These are phyloP conservation scores for Prunus campanulata DNA, from an alignment of 306 rosid genomes.

Conservation along the genomic window DNA sequence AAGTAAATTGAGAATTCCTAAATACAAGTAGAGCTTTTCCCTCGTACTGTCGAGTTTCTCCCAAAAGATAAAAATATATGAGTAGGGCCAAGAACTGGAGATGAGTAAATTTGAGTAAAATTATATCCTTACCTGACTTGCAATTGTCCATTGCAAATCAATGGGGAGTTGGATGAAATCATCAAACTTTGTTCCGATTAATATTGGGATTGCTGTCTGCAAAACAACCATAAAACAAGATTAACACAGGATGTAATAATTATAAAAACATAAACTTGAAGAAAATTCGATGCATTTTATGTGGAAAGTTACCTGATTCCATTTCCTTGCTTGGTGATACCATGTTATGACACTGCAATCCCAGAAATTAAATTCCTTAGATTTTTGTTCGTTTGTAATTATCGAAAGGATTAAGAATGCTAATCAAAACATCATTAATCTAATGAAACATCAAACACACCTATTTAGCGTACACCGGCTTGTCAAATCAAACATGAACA, in stretches of 20 bases:
- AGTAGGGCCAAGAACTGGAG: too few relatives aligned
- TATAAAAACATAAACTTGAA: not conserved
- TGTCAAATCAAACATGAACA: conserved; percentile 95
- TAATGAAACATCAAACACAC: conserved; percentile 22
- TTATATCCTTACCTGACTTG: conserved; percentile 59
- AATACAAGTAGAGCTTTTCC: too few relatives aligned
- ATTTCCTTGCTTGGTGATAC: conserved; percentile 82
- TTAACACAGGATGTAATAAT: not conserved
- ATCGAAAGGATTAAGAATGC: not conserved
- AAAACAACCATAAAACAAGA: conserved; percentile 14
- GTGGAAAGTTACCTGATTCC: conserved; percentile 65
- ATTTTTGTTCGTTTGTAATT: not conserved
- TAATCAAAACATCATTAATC: not conserved
- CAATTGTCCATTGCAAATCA: conserved; percentile 96
- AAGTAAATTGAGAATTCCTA: not conserved
- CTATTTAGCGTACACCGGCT: conserved; percentile 87
- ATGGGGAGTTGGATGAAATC: conserved; percentile 97
- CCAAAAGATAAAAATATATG: too few relatives aligned
- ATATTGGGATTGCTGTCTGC: conserved; percentile 85
- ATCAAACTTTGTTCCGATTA: conserved; percentile 91
- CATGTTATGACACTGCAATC: conserved; percentile 61
- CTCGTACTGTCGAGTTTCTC: too few relatives aligned
- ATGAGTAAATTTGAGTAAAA: too few relatives aligned
- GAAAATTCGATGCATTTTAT: not conserved
- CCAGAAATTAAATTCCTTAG: conserved; percentile 10